Conservation (phyloP, 345 rosid genomes). For the Pelargonium nanum region DNA sequence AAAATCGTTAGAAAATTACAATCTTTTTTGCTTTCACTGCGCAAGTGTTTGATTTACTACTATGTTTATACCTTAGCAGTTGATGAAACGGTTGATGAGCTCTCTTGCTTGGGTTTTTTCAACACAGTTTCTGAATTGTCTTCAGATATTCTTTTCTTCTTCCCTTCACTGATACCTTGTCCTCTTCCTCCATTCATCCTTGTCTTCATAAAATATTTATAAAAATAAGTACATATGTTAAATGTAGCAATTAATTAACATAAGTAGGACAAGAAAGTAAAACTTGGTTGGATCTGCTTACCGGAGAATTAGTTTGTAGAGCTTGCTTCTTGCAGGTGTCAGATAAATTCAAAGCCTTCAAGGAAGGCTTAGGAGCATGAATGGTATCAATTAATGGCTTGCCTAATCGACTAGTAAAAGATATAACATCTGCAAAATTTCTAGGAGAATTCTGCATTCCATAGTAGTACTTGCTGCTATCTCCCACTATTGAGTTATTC, state of each 20-base stretch:
- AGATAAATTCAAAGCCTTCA: slow-evolving; percentile 34
- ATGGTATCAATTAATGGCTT: slow-evolving; percentile 32
- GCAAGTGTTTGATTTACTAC: no score
- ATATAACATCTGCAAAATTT: slow-evolving; percentile 14
- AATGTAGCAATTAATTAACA: no score
- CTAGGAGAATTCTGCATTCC: slow-evolving; percentile 21
- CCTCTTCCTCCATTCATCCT: slow-evolving; percentile 20
- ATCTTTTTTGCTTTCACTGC: neutral
- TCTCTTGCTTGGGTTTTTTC: slow-evolving; percentile 48
- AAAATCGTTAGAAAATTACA: neutral
- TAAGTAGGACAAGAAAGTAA: no score
- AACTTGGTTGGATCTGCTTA: slow-evolving; percentile 15
- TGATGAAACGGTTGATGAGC: slow-evolving; percentile 43
- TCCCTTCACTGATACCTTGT: slow-evolving; percentile 42
- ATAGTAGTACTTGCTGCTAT: slow-evolving; percentile 16
- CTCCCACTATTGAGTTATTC: slow-evolving; percentile 13
- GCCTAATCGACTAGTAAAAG: slow-evolving; percentile 27
- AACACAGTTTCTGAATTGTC: slow-evolving; percentile 32
- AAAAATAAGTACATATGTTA: no score
- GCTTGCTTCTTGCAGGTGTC: slow-evolving; percentile 42
- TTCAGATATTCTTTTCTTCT: slow-evolving; percentile 49
- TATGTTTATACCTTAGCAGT: slow-evolving; percentile 43
- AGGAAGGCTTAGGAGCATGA: slow-evolving; percentile 32
- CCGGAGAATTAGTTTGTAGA: slow-evolving; percentile 30
- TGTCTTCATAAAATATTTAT: slow-evolving; percentile 23